Conservation (phyloP, 768 basidiomycete species). For the Gloeostereum incarnatum region DNA sequence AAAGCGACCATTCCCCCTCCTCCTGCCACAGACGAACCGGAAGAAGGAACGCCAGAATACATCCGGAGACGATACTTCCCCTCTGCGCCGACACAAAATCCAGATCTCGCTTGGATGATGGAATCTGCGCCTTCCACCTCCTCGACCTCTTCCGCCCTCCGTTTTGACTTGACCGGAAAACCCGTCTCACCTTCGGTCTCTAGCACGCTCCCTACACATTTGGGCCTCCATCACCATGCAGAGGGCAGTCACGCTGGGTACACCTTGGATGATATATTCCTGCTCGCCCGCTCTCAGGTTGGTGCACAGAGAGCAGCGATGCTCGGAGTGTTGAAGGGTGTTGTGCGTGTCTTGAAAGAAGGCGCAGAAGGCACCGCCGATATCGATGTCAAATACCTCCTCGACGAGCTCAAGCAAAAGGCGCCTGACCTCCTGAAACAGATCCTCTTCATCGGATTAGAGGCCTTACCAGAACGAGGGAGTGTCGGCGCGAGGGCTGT, state of each 20-base stretch:
- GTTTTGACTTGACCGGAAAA: constrained; percentile 72
- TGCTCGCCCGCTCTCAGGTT: constrained; percentile 73
- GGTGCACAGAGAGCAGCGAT: constrained; percentile 78
- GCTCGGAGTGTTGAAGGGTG: constrained; percentile 59
- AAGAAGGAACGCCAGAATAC: constrained; percentile 74
- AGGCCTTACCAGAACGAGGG: constrained; percentile 57
- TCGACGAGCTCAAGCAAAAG: constrained; percentile 15
- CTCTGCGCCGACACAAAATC: constrained; percentile 52
- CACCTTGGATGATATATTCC: constrained; percentile 77
- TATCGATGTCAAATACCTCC: neutral
- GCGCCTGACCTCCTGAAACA: constrained; percentile 43
- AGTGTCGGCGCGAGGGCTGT: constrained; percentile 59
- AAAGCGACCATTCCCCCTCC: too few relatives aligned
- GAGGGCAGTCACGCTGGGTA: constrained; percentile 77
- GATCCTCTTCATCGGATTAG: constrained; percentile 57
- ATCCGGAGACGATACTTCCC: constrained; percentile 85
- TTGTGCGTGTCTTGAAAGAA: constrained; percentile 36
- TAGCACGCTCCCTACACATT: constrained; percentile 62
- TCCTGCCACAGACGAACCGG: constrained; percentile 21
- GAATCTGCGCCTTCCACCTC: constrained; percentile 15
- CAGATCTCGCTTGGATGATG: constrained; percentile 77
- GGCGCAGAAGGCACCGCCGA: constrained; percentile 8
- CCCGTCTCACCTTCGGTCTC: constrained; percentile 51
- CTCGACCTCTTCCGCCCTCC: constrained; percentile 31
- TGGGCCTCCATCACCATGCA: constrained; percentile 89